phyloP scores from a whole-genome alignment of 2,329 filamentous ascomycete species.

The Aspergillus pseudoterreus region DNA sequence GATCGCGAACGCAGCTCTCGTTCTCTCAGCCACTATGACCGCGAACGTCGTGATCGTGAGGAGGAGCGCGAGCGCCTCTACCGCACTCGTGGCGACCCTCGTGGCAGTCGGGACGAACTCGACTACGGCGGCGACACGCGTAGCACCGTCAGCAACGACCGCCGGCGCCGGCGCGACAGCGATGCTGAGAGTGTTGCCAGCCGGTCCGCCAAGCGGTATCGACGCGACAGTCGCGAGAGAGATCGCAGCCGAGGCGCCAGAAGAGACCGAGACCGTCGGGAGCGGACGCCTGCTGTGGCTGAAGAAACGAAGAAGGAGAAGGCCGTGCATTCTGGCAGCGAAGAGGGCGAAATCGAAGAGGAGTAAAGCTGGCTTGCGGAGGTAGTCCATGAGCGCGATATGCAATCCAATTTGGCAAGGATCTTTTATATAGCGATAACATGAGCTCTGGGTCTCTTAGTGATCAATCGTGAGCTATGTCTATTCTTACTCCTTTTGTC shows the following conservation, averaged over 20 bases:
- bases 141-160: constrained; percentile 59
- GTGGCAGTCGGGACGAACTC: constrained; percentile 78
- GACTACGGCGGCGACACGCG: constrained; percentile 75
- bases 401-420: background rate
- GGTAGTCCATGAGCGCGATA: too few relatives aligned
- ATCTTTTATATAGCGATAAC: too few relatives aligned
- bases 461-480: background rate
- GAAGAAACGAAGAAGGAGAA: constrained; percentile 39
- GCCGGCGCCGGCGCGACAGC: constrained; percentile 74
- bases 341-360: constrained; percentile 98
- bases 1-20: constrained; percentile 33
- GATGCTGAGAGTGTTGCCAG: constrained; percentile 62
- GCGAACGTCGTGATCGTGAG: constrained; percentile 82
- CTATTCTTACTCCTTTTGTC: background rate
- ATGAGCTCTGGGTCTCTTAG: too few relatives aligned
- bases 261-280: constrained; percentile 54
- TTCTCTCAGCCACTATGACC: constrained; percentile 59
- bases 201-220: constrained; percentile 59
- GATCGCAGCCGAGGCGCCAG: constrained; percentile 42
- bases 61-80: constrained; percentile 87
- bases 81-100: constrained; percentile 73
- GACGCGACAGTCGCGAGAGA: constrained; percentile 39
- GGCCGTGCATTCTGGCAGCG: constrained; percentile 75
- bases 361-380: constrained; percentile 27
- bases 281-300: constrained; percentile 33